Evolutionary conservation across 179 eudicot species (phyloP).

Genomic region (Spinacia oleracea): DNA sequence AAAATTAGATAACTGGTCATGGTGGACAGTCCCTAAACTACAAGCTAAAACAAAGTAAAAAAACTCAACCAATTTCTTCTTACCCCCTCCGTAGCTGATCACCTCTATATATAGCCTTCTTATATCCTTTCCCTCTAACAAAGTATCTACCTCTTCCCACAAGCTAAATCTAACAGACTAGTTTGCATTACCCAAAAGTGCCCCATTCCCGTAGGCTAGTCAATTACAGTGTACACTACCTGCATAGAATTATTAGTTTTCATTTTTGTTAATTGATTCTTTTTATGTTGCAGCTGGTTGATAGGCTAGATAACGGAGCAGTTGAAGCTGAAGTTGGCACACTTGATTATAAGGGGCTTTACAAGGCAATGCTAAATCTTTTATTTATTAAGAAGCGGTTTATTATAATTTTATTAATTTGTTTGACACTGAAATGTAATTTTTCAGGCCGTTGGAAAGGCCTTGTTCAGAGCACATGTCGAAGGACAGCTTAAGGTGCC

Average conservation of each 20-base stretch:
- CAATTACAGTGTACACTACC: too few relatives aligned
- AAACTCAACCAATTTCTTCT: too few relatives aligned
- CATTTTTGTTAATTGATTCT: conserved; percentile 5
- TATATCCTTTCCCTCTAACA: too few relatives aligned
- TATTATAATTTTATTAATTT: neutral
- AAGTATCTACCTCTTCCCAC: too few relatives aligned
- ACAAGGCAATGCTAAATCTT: conserved; percentile 59
- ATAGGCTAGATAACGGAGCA: conserved; percentile 84
- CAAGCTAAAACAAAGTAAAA: too few relatives aligned
- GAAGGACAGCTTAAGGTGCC: conserved; percentile 94
- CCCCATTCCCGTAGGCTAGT: too few relatives aligned
- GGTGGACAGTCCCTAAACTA: too few relatives aligned
- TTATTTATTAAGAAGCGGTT: neutral
- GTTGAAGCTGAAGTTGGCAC: conserved; percentile 78
- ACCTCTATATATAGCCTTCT: too few relatives aligned
- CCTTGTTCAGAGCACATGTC: conserved; percentile 95
- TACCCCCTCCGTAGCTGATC: too few relatives aligned
- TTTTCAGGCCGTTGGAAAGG: conserved; percentile 94
- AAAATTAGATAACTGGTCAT: too few relatives aligned
- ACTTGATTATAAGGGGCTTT: conserved; percentile 93
- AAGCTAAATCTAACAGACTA: too few relatives aligned
- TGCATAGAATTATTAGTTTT: neutral
- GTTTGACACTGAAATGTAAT: conserved; percentile 15
- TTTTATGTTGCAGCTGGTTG: conserved; percentile 68
- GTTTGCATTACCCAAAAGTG: too few relatives aligned